Base-by-base conservation (phyloP, 768 basidiomycete genomes). In the Phlebiopsis flavidoalba region DNA sequence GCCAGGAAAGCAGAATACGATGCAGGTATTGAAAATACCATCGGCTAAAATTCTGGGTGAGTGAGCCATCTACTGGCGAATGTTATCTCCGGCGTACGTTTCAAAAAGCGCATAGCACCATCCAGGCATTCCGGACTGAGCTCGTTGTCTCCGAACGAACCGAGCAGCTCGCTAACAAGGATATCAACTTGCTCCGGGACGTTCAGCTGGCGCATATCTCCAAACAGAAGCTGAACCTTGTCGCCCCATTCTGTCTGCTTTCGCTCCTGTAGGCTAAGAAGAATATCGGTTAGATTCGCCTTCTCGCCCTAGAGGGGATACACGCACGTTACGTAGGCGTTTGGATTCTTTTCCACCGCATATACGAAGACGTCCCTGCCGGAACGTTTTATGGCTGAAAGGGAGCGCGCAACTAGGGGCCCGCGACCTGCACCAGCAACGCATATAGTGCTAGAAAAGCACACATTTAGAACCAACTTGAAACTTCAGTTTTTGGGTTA, bases 61-160 rank as follows among this genome's bases (percentile, higher is more conserved):
- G n/a, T 51, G 4, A 51, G 33, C n/a, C 50, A 26, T 26, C 22
- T 14, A 12, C 6, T 14, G 22, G 24, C 50, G 21, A 8, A 31
- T 17, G 21, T 36, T 31, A 37, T 45, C 22, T 48, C 57, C 2
- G 24, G 78, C 86, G 69, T 66, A 95, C 94, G 80, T 79, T 97
- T 96, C 70, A 99, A 77, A 70, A 94, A 95, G 52, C 96, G 79
- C 84, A 89, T 85, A 8, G 93, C 95, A 12, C 97, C 97, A 71
- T 99, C 97, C 37, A 99, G 78, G 74, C 97, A 99, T 73, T 99
- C 97, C 0, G 97, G 97, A 70, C 94, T 95, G 52, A 98, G 83
- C 72, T 99, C 97, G 62, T 99, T 99, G 74, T 99, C 97, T 1
- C 96, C 97, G 76, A 99, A 98, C 4, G 93, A 95, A 3, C 97